These are phyloP conservation scores for Pseudocercospora fuligena DNA, from an alignment of 2,329 filamentous ascomycete species.

Conservation along the genomic window DNA sequence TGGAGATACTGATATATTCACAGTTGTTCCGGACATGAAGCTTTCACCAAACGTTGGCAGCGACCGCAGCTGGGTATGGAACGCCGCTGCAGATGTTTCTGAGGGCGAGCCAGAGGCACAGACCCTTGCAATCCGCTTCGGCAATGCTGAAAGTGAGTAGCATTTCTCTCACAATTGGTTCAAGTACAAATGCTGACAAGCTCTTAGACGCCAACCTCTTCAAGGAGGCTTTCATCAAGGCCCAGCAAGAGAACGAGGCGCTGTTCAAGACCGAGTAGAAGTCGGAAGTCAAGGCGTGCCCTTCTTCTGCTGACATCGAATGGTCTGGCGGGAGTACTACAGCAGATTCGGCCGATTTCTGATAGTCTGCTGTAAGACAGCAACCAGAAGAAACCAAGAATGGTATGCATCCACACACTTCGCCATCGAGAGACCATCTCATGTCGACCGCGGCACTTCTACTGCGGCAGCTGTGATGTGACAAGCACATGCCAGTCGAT, in stretches of 20 bases:
- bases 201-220: conserved; percentile 86
- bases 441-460: not conserved
- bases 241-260: conserved; percentile 92
- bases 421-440: not conserved
- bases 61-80: conserved; percentile 99
- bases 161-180: not conserved
- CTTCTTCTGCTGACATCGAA: not conserved
- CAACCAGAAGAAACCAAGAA: not conserved
- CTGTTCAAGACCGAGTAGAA: conserved; percentile 62
- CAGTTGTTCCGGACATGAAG: conserved; percentile 98
- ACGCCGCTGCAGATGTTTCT: conserved; percentile 94
- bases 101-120: conserved; percentile 97
- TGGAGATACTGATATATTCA: conserved; percentile 20
- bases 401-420: not conserved
- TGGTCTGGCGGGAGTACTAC: not conserved
- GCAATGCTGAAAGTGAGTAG: conserved; percentile 88
- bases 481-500: conserved; percentile 2
- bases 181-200: conserved; percentile 20
- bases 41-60: conserved; percentile 96
- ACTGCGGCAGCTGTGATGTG: not conserved
- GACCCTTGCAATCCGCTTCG: conserved; percentile 95
- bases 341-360: not conserved
- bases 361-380: conserved; percentile 1
- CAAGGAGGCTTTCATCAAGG: conserved; percentile 97
- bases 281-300: not conserved